Evolutionary conservation across 2,329 filamentous ascomycete species (phyloP).

Genomic region (Boeremia exigua): DNA sequence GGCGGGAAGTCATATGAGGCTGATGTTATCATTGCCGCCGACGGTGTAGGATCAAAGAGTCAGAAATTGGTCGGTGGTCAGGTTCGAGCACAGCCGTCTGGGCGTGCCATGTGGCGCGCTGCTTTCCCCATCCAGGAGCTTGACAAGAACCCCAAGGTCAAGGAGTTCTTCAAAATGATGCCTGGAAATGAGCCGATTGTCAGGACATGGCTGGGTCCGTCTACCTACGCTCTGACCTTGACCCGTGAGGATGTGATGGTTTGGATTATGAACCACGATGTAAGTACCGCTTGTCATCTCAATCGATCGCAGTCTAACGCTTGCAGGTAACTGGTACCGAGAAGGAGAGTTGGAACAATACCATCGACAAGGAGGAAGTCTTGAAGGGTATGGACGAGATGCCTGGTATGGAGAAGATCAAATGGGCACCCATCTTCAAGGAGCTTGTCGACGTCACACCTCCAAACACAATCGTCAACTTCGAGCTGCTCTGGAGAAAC

Average conservation of each 20-base stretch:
- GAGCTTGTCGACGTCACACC: constrained; percentile 53
- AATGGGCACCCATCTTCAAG: constrained; percentile 56
- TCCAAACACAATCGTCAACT: constrained; percentile 57
- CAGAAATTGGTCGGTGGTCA: constrained; percentile 54
- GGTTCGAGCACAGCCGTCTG: constrained; percentile 49
- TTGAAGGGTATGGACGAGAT: constrained; percentile 54
- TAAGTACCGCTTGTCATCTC: constrained; percentile 17
- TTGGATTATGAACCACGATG: constrained; percentile 59
- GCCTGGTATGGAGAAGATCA: constrained; percentile 48
- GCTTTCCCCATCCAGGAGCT: constrained; percentile 52
- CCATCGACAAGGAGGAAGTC: constrained; percentile 54
- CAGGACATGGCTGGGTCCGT: constrained; percentile 53
- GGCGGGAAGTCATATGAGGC: constrained; percentile 53
- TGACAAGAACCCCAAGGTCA: constrained; percentile 54
- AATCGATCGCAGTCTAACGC: constrained; percentile 14
- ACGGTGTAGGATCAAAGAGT: constrained; percentile 54
- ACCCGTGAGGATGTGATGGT: constrained; percentile 56
- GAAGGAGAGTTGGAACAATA: constrained; percentile 56
- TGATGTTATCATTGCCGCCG: constrained; percentile 49
- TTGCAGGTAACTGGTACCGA: constrained; percentile 52
- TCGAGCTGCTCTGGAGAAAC: constrained; percentile 56
- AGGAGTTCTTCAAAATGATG: constrained; percentile 56
- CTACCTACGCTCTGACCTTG: constrained; percentile 54
- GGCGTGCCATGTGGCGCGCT: constrained; percentile 50
- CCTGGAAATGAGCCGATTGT: constrained; percentile 52